phyloP scores from a whole-genome alignment of 2,329 filamentous ascomycete genomes.

The Diaporthe sp. region DNA sequence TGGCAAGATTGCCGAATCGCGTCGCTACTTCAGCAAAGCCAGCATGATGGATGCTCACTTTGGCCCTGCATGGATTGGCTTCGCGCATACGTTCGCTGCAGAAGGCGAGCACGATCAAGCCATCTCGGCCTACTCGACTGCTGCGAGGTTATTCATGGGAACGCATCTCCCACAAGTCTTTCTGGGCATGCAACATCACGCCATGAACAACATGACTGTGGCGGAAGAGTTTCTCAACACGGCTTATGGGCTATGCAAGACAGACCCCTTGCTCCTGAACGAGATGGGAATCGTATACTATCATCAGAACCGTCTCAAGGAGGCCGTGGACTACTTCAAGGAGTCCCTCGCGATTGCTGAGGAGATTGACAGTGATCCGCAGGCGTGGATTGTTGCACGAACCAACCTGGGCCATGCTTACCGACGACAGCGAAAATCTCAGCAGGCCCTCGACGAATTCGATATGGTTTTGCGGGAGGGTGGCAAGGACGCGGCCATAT shows the following conservation, averaged over 20 bases:
- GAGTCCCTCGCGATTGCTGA: conserved; percentile 82
- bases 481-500: conserved; percentile 82
- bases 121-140: conserved; percentile 96
- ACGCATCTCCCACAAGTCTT: conserved; percentile 97
- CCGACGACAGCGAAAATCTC: conserved; percentile 76
- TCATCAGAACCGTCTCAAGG: conserved; percentile 83
- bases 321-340: conserved; percentile 82
- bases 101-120: conserved; percentile 99
- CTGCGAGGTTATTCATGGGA: conserved; percentile 93
- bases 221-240: conserved; percentile 95
- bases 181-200: conserved; percentile 97
- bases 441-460: conserved; percentile 83
- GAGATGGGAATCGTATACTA: conserved; percentile 98
- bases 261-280: conserved; percentile 91
- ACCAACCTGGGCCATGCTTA: conserved; percentile 93
- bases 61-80: conserved; percentile 97
- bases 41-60: conserved; percentile 98
- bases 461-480: conserved; percentile 88
- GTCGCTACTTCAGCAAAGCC: conserved; percentile 96
- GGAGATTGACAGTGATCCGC: conserved; percentile 84
- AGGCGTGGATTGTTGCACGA: conserved; percentile 85
- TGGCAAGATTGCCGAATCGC: conserved; percentile 89
- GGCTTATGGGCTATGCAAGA: conserved; percentile 84
- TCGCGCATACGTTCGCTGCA: conserved; percentile 97
- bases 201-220: conserved; percentile 92